Conservation (phyloP, 495 filamentous ascomycete genomes). For the Talaromyces stipitatus region DNA sequence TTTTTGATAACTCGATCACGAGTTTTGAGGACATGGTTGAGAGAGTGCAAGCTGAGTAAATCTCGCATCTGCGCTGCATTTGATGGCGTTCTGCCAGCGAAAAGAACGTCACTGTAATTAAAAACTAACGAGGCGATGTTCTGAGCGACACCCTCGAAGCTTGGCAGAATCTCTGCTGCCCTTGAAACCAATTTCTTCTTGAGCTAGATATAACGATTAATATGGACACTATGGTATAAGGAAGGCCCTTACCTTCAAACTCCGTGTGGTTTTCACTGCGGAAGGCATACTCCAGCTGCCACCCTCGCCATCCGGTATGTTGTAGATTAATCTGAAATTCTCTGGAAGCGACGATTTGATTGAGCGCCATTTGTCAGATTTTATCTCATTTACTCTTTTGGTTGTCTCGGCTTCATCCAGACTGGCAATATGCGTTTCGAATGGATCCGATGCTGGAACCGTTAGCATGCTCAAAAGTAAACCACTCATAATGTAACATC, state of each 20-base stretch:
- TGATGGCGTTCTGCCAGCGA: slow-evolving; percentile 56
- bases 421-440: slow-evolving; percentile 67
- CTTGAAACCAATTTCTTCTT: slow-evolving; percentile 37
- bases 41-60: slow-evolving; percentile 69
- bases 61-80: slow-evolving; percentile 60
- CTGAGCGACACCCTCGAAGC: slow-evolving; percentile 24
- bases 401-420: slow-evolving; percentile 50
- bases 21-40: slow-evolving; percentile 92
- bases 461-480: neutral
- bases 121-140: slow-evolving; percentile 42
- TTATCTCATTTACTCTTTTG: slow-evolving; percentile 42
- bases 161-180: slow-evolving; percentile 25
- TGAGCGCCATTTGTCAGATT: slow-evolving; percentile 50
- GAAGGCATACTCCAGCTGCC: slow-evolving; percentile 20
- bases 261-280: slow-evolving; percentile 27
- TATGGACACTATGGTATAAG: neutral
- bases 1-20: slow-evolving; percentile 89
- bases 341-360: slow-evolving; percentile 29
- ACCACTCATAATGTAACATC: neutral
- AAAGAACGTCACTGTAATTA: slow-evolving; percentile 75
- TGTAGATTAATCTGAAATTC: slow-evolving; percentile 37
- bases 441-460: slow-evolving; percentile 52
- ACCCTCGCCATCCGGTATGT: slow-evolving; percentile 29
- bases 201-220: slow-evolving; percentile 19
- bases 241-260: slow-evolving; percentile 25